Evolutionary conservation across 1,284 basidiomycete species (phyloP).

Genomic region (Uromyces viciae-fabae): DNA sequence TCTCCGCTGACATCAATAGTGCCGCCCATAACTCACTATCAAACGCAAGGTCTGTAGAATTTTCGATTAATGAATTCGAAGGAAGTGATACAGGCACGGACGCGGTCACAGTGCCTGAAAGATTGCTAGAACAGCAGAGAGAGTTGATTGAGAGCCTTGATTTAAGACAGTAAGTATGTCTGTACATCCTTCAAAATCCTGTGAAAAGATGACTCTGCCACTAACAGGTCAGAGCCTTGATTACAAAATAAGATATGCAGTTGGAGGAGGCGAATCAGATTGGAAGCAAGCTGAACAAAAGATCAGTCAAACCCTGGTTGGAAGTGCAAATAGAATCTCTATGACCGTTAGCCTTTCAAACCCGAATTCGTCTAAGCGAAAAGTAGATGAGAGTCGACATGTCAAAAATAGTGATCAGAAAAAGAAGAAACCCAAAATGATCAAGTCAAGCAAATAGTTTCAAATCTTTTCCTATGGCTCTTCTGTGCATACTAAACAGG

Average conservation of each 20-base stretch:
- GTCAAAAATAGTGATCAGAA: not conserved
- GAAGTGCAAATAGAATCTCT: not conserved
- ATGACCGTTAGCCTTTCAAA: constrained; percentile 37
- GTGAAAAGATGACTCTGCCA: not conserved
- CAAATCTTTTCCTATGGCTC: too few species aligned
- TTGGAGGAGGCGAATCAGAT: constrained; percentile 37
- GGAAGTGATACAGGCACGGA: too few species aligned
- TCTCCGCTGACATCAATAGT: not conserved
- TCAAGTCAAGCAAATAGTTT: not conserved
- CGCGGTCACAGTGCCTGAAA: constrained; percentile 19
- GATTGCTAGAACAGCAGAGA: constrained; percentile 39
- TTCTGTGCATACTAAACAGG: too few species aligned
- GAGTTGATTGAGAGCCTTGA: constrained; percentile 43
- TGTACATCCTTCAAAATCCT: not conserved
- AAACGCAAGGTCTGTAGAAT: not conserved
- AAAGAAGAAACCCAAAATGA: constrained; percentile 4
- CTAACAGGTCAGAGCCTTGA: not conserved
- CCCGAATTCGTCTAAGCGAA: constrained; percentile 38
- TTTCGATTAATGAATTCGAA: not conserved
- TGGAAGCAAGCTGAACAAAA: constrained; percentile 42
- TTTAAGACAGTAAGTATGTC: constrained; percentile 45
- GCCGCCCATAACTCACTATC: not conserved
- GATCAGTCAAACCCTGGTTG: constrained; percentile 21
- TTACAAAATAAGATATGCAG: constrained; percentile 16
- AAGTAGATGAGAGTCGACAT: not conserved